These are phyloP conservation scores for Exophiala sp. DNA, from an alignment of 2,329 filamentous ascomycete genomes.

Conservation along the genomic window DNA sequence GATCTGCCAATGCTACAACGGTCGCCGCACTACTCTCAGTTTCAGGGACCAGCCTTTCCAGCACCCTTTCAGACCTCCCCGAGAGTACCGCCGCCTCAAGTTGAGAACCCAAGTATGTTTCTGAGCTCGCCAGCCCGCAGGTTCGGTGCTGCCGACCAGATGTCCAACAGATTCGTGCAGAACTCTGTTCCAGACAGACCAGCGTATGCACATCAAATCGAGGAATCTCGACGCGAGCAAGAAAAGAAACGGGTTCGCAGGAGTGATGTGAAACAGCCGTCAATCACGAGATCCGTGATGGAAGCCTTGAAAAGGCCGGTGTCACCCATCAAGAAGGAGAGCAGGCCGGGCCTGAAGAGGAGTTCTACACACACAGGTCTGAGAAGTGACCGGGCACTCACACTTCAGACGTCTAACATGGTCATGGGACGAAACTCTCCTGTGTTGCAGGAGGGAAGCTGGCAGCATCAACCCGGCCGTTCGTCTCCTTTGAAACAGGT, in stretches of 20 bases:
- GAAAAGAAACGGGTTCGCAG: conserved; percentile 31
- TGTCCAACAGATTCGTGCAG: conserved; percentile 30
- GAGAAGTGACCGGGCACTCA: conserved; percentile 28
- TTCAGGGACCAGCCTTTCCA: conserved; percentile 38
- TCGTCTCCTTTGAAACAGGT: conserved; percentile 36
- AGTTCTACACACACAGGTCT: conserved; percentile 41
- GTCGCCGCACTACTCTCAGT: conserved; percentile 16
- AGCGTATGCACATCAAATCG: conserved; percentile 49
- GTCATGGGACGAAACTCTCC: conserved; percentile 25
- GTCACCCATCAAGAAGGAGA: conserved; percentile 19
- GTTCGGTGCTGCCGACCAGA: conserved; percentile 34
- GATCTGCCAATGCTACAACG: conserved; percentile 22
- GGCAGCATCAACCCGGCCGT: conserved; percentile 43
- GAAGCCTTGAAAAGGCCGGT: conserved; percentile 25
- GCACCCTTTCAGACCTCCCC: conserved; percentile 46
- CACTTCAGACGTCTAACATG: conserved; percentile 33
- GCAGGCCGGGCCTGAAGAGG: conserved; percentile 37
- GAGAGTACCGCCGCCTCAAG: conserved; percentile 33
- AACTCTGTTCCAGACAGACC: conserved; percentile 32
- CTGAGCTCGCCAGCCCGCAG: conserved; percentile 48
- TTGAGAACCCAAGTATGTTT: conserved; percentile 47
- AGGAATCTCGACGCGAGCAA: conserved; percentile 44
- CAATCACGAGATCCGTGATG: conserved; percentile 30
- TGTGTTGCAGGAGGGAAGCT: conserved; percentile 26
- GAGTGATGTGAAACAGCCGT: conserved; percentile 31